Evolutionary conservation across 192 early-diverging fungal species (phyloP), one percentile per base, ranked within the genome.

Genomic region (Linnemannia hyalina): DNA sequence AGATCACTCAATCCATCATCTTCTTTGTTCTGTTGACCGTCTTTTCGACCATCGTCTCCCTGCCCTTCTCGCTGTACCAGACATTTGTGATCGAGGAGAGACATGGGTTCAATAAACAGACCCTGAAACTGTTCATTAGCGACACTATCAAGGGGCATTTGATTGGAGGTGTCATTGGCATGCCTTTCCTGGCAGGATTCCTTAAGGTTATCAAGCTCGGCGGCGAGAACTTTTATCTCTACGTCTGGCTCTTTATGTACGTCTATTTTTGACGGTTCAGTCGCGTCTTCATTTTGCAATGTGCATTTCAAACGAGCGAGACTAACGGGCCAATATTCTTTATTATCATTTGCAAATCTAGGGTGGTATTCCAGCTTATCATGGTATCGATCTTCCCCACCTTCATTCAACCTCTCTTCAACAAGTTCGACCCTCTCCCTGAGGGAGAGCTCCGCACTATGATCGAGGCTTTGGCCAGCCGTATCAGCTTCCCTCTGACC

Each of bases 51-150:
- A 74, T 96, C 11, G 82, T 97, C 9, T 91, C 90, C 20, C 82
- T 98, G 68, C 98, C 98, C 10, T 94, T 97, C 71, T 91, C 92
- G 32, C 80, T 98, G 36, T 99, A 98, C 86, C 92, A 91, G 69
- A 98, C 96, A 0, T 99, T 99, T 94, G 97, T 99, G 16, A 94
- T 99, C 78, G 98, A 99, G 90, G 93, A 95, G 83, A 89, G 92
- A 38, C 97, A 98, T 87, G 97, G 97, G 7, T 99, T 99, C 89
- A 99, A 99, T 90, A 99, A 99, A 85, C 94, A 95, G 85, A 98
- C 97, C 11, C 68, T 95, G 26, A 88, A 90, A 0, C 81, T 98
- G 52, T 99, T 95, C 84, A 88, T 97, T 47, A 92, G 92, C 1
- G 98, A 99, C 83, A 78, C 92, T 77, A 73, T 96, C 75, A 99